These are phyloP conservation scores for Exophiala bonariae DNA, from an alignment of 2,329 filamentous ascomycete species.

Conservation along the genomic window DNA sequence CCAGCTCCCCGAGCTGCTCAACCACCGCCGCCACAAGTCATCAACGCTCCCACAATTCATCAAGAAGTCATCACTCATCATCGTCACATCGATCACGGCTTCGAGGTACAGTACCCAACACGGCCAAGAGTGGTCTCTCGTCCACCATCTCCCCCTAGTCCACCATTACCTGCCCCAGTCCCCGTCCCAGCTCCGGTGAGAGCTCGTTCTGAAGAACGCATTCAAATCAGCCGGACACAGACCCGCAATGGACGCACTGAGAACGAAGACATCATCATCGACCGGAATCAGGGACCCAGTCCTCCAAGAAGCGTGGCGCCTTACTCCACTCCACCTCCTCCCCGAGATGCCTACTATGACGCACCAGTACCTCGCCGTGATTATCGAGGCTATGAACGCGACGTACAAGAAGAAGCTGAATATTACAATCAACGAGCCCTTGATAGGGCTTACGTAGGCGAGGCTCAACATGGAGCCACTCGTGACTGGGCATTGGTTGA, in stretches of 20 bases:
- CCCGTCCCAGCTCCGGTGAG: conserved; percentile 32
- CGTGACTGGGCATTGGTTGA: conserved; percentile 80
- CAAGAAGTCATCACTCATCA: conserved; percentile 89
- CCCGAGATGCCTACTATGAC: conserved; percentile 25
- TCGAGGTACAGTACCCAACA: conserved; percentile 29
- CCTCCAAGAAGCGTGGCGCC: conserved; percentile 36
- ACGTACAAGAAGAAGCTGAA: conserved; percentile 56
- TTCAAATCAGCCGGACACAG: conserved; percentile 54
- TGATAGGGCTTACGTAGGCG: conserved; percentile 68
- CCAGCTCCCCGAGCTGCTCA: conserved; percentile 51
- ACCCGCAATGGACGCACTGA: conserved; percentile 47
- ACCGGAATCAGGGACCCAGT: conserved; percentile 43
- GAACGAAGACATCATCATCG: conserved; percentile 68
- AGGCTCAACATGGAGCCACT: conserved; percentile 72
- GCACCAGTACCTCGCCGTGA: conserved; percentile 37
- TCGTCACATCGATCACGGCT: conserved; percentile 82
- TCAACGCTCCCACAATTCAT: conserved; percentile 77
- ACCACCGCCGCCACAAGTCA: conserved; percentile 58
- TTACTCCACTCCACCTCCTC: conserved; percentile 31
- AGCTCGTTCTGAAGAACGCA: conserved; percentile 49
- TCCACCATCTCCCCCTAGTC: conserved; percentile 42
- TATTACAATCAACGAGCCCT: conserved; percentile 68
- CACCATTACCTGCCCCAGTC: conserved; percentile 33
- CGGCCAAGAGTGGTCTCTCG: conserved; percentile 33
- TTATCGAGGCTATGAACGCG: conserved; percentile 43